phyloP scores from a whole-genome alignment of 352 stramenopile genomes.

The Globisporangium irregulare region DNA sequence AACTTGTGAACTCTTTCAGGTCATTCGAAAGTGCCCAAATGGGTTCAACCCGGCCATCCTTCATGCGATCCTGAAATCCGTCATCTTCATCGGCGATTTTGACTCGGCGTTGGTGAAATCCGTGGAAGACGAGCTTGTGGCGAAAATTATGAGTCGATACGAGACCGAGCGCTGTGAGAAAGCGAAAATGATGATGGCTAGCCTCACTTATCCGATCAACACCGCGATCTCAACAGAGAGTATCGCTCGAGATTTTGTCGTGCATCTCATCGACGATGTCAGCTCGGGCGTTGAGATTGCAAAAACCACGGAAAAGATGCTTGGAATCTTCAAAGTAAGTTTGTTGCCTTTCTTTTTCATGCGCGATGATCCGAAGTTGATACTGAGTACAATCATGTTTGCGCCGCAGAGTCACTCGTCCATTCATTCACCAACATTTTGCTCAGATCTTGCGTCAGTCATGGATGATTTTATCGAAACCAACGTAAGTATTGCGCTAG shows the following conservation, averaged over 20 bases:
- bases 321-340: slow-evolving; percentile 75
- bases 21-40: slow-evolving; percentile 43
- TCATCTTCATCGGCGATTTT: slow-evolving; percentile 82
- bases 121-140: slow-evolving; percentile 68
- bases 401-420: slow-evolving; percentile 59
- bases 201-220: slow-evolving; percentile 7
- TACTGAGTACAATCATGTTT: background rate
- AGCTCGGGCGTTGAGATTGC: slow-evolving; percentile 64
- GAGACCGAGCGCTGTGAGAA: slow-evolving; percentile 36
- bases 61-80: slow-evolving; percentile 60
- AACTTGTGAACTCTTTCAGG: slow-evolving; percentile 19
- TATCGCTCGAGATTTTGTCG: slow-evolving; percentile 41
- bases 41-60: slow-evolving; percentile 47
- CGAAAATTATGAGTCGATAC: slow-evolving; percentile 71
- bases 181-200: slow-evolving; percentile 4
- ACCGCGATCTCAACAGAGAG: slow-evolving; percentile 18
- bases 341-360: background rate
- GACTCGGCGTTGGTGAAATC: slow-evolving; percentile 57
- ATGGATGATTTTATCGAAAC: slow-evolving; percentile 38
- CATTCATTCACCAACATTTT: slow-evolving; percentile 70
- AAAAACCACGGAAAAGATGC: slow-evolving; percentile 55
- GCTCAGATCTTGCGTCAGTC: slow-evolving; percentile 36
- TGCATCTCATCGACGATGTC: slow-evolving; percentile 55
- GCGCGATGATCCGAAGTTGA: background rate
- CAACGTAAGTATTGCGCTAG: slow-evolving; percentile 23